These are phyloP conservation scores for Eragrostis curvula DNA, from an alignment of 176 grass and related monocot species.

Conservation along the genomic window DNA sequence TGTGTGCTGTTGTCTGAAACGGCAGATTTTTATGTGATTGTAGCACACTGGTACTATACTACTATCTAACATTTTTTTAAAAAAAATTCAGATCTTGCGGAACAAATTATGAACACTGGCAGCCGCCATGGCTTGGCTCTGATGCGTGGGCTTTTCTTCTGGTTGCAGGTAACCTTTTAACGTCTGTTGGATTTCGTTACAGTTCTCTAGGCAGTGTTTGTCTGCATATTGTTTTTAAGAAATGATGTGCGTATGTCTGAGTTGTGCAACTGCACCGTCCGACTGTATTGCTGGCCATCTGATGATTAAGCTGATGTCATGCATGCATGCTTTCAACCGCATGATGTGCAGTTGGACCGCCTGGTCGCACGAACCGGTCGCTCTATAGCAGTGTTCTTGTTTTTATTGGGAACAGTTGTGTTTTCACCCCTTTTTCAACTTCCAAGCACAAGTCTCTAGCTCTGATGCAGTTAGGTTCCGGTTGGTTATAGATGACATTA, in stretches of 20 bases:
- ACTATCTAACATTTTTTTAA: conserved; percentile 21
- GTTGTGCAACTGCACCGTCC: no score
- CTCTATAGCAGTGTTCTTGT: no score
- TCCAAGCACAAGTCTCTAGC: neutral
- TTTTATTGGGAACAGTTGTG: neutral
- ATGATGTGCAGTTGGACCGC: no score
- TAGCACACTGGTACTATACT: neutral
- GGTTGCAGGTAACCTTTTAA: conserved; percentile 63
- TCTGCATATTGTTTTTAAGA: no score
- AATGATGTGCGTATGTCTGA: no score
- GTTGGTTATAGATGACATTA: neutral
- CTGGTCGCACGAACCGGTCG: no score
- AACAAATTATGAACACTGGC: conserved; percentile 39
- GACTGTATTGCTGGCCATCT: no score
- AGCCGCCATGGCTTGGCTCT: conserved; percentile 51
- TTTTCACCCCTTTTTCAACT: neutral
- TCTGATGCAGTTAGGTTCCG: neutral
- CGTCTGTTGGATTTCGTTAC: conserved; percentile 10
- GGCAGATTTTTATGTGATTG: conserved; percentile 8
- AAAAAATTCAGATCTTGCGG: conserved; percentile 53
- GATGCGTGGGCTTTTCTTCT: conserved; percentile 81
- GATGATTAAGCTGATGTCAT: no score
- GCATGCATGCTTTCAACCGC: no score
- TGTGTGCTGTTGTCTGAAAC: conserved; percentile 21
- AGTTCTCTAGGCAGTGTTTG: neutral